Evolutionary conservation across 768 basidiomycete genomes (phyloP), one percentile per base, ranked within the genome.

Genomic region (Pisolithus sp.): DNA sequence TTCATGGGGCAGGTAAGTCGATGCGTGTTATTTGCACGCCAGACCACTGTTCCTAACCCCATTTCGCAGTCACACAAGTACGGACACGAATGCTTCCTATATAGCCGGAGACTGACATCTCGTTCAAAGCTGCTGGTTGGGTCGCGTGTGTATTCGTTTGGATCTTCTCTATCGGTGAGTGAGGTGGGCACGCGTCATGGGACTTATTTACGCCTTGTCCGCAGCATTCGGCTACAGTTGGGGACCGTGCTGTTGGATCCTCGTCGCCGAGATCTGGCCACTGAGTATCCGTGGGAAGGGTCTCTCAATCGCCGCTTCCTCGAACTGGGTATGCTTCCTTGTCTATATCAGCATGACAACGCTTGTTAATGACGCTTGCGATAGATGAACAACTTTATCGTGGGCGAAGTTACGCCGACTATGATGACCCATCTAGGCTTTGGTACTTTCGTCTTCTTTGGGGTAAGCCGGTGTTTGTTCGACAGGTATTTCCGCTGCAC

Each of bases 231-330:
- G 86, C 43, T 88, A 86, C 59, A 83, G 81, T 51, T 90, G 86
- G 87, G 86, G 82, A 70, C 85, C 86, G 12, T 84, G 83, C 59
- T 75, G 83, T 10, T 89, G 87, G 86, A 85, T 89, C 64, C 69
- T 88, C 38, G 80, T 85, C 10, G 81, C 86, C 8, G 85, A 88
- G 69, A 85, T 85, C 46, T 85, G 80, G 80, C 82, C 83, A 13
- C 63, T 87, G 59, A 81, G 79, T 53, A 78, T 87, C 52, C 80
- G 86, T 51, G 83, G 85, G 49, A 88, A 88, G 69, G 86, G 85
- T 41, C 67, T 89, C 53, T 83, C 84, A 3, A 85, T 90, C 56
- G 81, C 83, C 4, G 81, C 84, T 5, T 87, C 84, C 7, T 81
- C 82, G 13, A 89, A 89, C 70, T 89, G 84, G 83, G 81, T 80